Evolutionary conservation across 2,329 filamentous ascomycete genomes (phyloP).

Genomic region (Stachybotrys elegans): DNA sequence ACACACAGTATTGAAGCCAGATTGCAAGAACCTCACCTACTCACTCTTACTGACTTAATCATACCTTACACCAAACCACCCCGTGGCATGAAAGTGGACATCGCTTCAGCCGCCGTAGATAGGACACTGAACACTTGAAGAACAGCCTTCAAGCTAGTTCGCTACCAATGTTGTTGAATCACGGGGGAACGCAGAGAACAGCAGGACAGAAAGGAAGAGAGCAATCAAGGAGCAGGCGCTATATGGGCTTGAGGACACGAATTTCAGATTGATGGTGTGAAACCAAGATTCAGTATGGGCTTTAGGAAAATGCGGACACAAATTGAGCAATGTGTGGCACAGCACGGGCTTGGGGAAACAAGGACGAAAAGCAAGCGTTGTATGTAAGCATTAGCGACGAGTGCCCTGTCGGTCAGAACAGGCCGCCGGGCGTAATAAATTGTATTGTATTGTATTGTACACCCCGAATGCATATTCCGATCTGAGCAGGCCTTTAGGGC

Average conservation of each 20-base stretch:
- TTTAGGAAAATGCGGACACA: conserved; percentile 1
- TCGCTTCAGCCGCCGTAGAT: conserved; percentile 10
- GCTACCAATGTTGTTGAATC: conserved; percentile 5
- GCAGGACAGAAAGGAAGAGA: background rate
- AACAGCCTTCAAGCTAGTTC: conserved; percentile 10
- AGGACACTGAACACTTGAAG: conserved; percentile 13
- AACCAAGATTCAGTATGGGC: background rate
- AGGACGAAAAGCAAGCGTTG: background rate
- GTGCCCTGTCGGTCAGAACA: background rate
- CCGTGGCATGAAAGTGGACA: too few relatives aligned
- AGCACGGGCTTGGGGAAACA: background rate
- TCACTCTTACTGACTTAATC: too few relatives aligned
- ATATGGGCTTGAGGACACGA: background rate
- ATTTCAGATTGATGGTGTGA: conserved; percentile 1
- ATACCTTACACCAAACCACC: too few relatives aligned
- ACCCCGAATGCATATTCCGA: too few relatives aligned
- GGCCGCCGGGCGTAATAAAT: background rate
- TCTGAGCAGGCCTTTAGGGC: too few relatives aligned
- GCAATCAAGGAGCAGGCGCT: background rate
- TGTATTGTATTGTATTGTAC: background rate
- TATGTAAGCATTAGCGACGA: background rate
- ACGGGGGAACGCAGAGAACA: background rate
- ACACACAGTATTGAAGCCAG: too few relatives aligned
- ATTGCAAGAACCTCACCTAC: too few relatives aligned
- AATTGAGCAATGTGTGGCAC: conserved; percentile 1